Evolutionary conservation across 345 rosid species (phyloP), one percentile per base, ranked within the genome.

Genomic region (Eucalyptus sp.): DNA sequence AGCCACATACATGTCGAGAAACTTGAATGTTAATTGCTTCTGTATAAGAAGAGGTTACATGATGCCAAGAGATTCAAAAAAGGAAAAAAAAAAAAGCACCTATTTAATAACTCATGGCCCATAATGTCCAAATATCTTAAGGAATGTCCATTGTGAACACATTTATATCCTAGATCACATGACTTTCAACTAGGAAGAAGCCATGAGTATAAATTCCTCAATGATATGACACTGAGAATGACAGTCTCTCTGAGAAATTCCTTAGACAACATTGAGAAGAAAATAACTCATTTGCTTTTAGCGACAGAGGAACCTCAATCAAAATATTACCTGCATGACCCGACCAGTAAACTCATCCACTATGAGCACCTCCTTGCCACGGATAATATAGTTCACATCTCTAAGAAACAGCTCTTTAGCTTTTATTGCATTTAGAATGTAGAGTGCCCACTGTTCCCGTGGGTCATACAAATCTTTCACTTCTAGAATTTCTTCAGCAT

Each of bases 291-390:
- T 27, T 5, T 33, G 44, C 48, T 37, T 37, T 31, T 31, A 56
- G 25, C 62, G 3, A 86, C 12, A 85, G 44, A 80, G 80, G 52
- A 89, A 66, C 27, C 46, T 83, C 71, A 89, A 48, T 88, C 80
- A 88, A 58, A 91, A 11, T 87, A 87, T 89, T 85, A 97, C 99
- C 99, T 96, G 99, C 99, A 97, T 97, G 62, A 97, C 98, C 90
- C 99, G 99, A 88, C 99, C 99, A 84, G 99, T 96, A 91, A 97
- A 96, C 94, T 97, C 99, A 90, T 97, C 99, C 89, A 97, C 99
- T 58, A 97, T 97, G 89, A 97, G 97, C 89, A 97, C 99, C 93
- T 97, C 99, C 93, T 95, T 96, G 90, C 98, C 95, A 29, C 99
- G 98, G 87, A 96, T 95, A 81, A 97, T 97, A 90, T 97, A 97